A percentile compares a stretch with the other conserved stretches of the same genome.
These are phyloP conservation scores for Fraxinus latifolia DNA, from an alignment of 305 asterid genomes.

Conservation along the genomic window DNA sequence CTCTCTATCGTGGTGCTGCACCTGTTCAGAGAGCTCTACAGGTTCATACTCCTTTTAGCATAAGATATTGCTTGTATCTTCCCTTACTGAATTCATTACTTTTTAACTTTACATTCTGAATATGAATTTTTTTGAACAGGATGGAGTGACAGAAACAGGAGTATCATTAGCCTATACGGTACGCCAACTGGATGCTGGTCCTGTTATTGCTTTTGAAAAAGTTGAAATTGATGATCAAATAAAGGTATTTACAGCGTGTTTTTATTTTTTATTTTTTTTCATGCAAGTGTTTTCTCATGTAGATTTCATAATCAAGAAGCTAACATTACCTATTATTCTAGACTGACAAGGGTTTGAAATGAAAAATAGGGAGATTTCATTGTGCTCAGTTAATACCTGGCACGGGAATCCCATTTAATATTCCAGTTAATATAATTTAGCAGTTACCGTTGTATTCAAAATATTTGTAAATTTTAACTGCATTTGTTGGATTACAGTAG, in stretches of 20 bases:
- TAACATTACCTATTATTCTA: not conserved
- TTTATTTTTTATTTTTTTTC: not conserved
- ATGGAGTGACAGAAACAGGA: constrained; percentile 87
- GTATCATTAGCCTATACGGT: constrained; percentile 93
- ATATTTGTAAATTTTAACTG: constrained; percentile 5
- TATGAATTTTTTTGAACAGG: constrained; percentile 43
- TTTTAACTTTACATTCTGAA: constrained; percentile 6
- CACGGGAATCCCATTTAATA: not conserved
- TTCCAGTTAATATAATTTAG: constrained; percentile 1
- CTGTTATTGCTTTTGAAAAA: constrained; percentile 65
- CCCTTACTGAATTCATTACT: constrained; percentile 9
- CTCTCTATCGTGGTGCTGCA: constrained; percentile 95
- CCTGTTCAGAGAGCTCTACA: constrained; percentile 96
- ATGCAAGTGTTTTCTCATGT: not conserved
- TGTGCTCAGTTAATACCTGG: not conserved
- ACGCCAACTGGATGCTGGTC: constrained; percentile 87
- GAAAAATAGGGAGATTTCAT: not conserved
- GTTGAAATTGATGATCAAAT: constrained; percentile 60
- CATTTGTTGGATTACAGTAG: constrained; percentile 5
- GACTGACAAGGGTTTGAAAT: not conserved
- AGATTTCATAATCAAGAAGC: not conserved
- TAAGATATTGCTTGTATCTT: not conserved
- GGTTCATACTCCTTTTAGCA: constrained; percentile 38
- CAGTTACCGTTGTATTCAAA: not conserved
- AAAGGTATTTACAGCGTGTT: constrained; percentile 47